Base-by-base conservation (phyloP, 1,284 basidiomycete genomes). In the Cutaneotrichosporon arboriforme region DNA sequence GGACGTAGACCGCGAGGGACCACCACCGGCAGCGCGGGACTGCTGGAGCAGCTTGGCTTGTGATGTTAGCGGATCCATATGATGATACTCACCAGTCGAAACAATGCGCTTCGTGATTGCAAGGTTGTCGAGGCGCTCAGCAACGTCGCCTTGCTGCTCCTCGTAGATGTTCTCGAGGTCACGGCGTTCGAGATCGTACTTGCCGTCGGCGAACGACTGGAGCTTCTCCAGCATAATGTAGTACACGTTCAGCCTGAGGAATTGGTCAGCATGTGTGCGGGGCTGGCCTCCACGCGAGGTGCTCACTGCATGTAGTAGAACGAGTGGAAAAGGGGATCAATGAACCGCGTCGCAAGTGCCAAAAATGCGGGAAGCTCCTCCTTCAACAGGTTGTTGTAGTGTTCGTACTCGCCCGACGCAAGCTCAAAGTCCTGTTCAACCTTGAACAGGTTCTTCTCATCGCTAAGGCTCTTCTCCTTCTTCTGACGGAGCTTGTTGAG, bases 241-340 rank as follows among this genome's bases (percentile, higher is more conserved):
- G 76, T 86, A 94, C 52, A 97, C 87, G 75, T 97, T 97, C 63
- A 94, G 77, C 74, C 87, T 93, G 55, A 17, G 13, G 12, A 14
- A 42, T 60, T 41, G 56, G 51, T 40, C 10, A 14, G 45, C 33
- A 21, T 18, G 8, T 35, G 26, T 10, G 5, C 26, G 5, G 26
- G 26, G 26, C 26, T 31, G 5, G 5, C 5, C 26, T 10, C 26
- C 10, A 31, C 5, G 26, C 5, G 26, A 8, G 2, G 83, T 1
- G 18, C 89, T 67, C 64, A 92, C 90, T 97, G 92, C 94, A 98
- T 97, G 76, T 97, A 99, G 81, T 90, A 99, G 80, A 94, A 93
- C 21, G 90, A 94, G 69, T 97, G 87, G 82, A 97, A 98, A 14
- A 98, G 79, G 1, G 96, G 96, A 61, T 94, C 88, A 70, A 98